These are phyloP conservation scores for Penicillium silybi DNA, from an alignment of 495 filamentous ascomycete genomes.

Conservation along the genomic window DNA sequence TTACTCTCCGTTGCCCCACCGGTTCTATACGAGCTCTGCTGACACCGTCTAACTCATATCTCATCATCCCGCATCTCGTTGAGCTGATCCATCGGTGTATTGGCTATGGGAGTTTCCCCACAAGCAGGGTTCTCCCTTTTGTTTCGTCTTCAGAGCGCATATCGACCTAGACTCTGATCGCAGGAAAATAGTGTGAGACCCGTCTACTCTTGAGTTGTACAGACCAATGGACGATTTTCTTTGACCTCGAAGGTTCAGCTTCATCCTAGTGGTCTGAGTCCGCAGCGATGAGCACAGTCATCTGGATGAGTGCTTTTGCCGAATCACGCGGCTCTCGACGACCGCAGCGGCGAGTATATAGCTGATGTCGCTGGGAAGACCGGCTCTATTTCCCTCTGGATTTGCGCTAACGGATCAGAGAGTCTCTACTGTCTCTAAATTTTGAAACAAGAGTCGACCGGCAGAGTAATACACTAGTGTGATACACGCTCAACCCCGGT, in stretches of 20 bases:
- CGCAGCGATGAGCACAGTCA: slow-evolving; percentile 21
- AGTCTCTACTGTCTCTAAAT: not conserved
- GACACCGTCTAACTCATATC: slow-evolving; percentile 6
- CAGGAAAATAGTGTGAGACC: not conserved
- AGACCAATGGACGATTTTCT: slow-evolving; percentile 8
- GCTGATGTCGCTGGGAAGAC: slow-evolving; percentile 1
- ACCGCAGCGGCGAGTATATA: slow-evolving; percentile 14
- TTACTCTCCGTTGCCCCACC: slow-evolving; percentile 5
- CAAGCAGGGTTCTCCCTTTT: not conserved
- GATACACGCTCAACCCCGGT: slow-evolving; percentile 5
- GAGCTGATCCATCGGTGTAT: not conserved
- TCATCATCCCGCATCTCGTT: not conserved
- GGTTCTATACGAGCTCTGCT: slow-evolving; percentile 6
- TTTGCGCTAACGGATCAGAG: not conserved
- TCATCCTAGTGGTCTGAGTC: slow-evolving; percentile 18
- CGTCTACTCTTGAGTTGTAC: slow-evolving; percentile 16
- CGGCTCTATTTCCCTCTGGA: not conserved
- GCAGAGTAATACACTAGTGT: slow-evolving; percentile 2
- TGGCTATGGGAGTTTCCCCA: not conserved
- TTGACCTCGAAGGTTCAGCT: slow-evolving; percentile 11
- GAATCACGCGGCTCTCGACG: not conserved
- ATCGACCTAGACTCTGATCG: not conserved
- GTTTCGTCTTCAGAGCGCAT: not conserved
- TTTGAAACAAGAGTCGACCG: not conserved
- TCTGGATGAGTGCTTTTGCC: slow-evolving; percentile 2